Base-by-base conservation (phyloP, 345 rosid genomes). In the Streptanthus diversifolius region DNA sequence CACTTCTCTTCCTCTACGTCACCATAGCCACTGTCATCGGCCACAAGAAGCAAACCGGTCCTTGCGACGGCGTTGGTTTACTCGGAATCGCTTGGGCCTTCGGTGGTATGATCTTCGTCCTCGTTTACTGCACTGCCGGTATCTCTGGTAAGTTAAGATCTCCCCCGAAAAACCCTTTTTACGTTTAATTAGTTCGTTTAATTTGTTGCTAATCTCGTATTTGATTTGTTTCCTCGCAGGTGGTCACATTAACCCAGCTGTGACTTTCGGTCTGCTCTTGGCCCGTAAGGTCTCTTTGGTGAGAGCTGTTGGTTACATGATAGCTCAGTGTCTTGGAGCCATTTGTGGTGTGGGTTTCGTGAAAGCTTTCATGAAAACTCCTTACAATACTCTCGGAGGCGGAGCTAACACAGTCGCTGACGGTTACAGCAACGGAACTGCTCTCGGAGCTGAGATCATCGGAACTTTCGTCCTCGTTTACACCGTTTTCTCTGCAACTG, bases 401-500 rank as follows among this genome's bases (percentile, higher is more conserved):
- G 97, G 93, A 22, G 95, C 91, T 82, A 93, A 93, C 73, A 2
- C 14, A 2, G 82, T 93, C 0, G 64, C 69, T 0, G 77, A 18
- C 1, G 93, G 92, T 1, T 86, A 86, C 89, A 86, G 70, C 76
- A 78, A 7, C 0, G 87, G 88, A 49, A 77, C 70, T 30, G 96
- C 95, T 21, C 66, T 92, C 21, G 93, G 87, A 1, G 98, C 91
- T 7, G 98, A 92, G 86, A 90, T 92, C 19, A 87, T 92, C 2
- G 98, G 96, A 0, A 92, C 98, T 8, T 92, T 90, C 8, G 92
- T 90, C 14, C 74, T 92, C 55, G 97, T 92, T 17, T 92, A 92
- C 86, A 92, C 96, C 7, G 98, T 92, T 4, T 90, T 93, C 86
- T 93, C 98, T 3, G 95, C 98, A 17, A 93, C 95, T 5, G 90